These are phyloP conservation scores for Pseudovirgaria hyperparasitica DNA, from an alignment of 2,329 filamentous ascomycete genomes.

Conservation along the genomic window DNA sequence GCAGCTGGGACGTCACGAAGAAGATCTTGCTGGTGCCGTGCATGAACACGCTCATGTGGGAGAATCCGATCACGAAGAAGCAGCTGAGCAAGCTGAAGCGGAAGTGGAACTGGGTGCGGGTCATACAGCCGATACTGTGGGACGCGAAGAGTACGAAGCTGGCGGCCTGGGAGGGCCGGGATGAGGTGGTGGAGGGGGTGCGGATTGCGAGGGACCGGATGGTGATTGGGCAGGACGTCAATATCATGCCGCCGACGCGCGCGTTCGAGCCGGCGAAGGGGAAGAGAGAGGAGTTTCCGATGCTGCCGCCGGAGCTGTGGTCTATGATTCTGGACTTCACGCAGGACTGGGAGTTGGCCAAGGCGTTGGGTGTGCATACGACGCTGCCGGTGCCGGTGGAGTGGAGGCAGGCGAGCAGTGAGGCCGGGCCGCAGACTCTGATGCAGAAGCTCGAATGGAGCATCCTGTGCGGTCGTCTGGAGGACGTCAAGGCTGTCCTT, in stretches of 20 bases:
- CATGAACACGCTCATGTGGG: conserved; percentile 84
- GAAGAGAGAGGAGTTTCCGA: conserved; percentile 27
- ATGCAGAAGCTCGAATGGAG: conserved; percentile 76
- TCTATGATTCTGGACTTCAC: conserved; percentile 74
- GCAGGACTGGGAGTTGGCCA: conserved; percentile 82
- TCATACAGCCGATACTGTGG: conserved; percentile 74
- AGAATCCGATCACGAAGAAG: conserved; percentile 77
- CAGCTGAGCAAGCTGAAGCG: conserved; percentile 71
- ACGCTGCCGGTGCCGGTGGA: conserved; percentile 59
- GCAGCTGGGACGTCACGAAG: conserved; percentile 80
- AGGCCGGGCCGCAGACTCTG: conserved; percentile 56
- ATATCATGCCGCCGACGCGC: conserved; percentile 33
- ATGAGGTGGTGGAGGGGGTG: conserved; percentile 60
- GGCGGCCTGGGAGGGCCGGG: conserved; percentile 45
- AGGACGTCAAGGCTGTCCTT: conserved; percentile 62
- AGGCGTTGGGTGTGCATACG: conserved; percentile 68
- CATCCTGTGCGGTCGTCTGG: conserved; percentile 59
- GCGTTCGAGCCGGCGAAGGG: conserved; percentile 20
- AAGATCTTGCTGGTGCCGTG: conserved; percentile 74
- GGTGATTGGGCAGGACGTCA: conserved; percentile 59
- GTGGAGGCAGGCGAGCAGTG: conserved; percentile 53
- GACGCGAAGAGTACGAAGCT: conserved; percentile 39
- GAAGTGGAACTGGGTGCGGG: conserved; percentile 79
- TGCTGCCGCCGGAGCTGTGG: conserved; percentile 77
- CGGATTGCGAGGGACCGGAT: conserved; percentile 67